A percentile compares a stretch with the other conserved stretches of the same genome.
Conservation (phyloP, 169 alveolate genomes). For the Haemoproteus tartakovskyi region DNA sequence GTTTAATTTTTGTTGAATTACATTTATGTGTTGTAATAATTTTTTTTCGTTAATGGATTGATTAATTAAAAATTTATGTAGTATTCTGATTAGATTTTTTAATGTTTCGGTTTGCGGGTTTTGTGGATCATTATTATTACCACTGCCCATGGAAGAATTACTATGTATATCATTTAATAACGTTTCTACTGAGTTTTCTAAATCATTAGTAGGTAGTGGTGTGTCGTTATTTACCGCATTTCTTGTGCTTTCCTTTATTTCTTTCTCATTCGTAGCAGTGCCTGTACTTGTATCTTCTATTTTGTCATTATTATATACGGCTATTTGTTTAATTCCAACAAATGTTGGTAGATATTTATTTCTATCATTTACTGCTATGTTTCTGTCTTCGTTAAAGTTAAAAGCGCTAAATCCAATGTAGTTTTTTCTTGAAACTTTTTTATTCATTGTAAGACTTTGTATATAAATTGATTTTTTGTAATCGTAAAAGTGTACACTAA, state of each 20-base stretch:
- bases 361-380: neutral
- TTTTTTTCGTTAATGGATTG: slow-evolving; percentile 19
- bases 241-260: neutral
- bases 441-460: slow-evolving; percentile 19
- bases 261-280: neutral
- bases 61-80: slow-evolving; percentile 13
- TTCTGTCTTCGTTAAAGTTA: slow-evolving; percentile 31
- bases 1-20: neutral
- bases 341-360: slow-evolving; percentile 25
- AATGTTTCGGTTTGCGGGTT: slow-evolving; percentile 3
- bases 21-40: slow-evolving; percentile 3
- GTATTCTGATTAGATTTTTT: neutral
- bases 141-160: no score
- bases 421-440: slow-evolving; percentile 17
- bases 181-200: neutral
- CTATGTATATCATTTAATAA: neutral
- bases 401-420: slow-evolving; percentile 40
- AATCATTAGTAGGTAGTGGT: neutral
- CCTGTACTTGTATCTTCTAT: neutral
- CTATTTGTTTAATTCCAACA: slow-evolving; percentile 31
- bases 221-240: neutral
- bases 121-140: no score
- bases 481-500: slow-evolving; percentile 4
- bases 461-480: neutral
- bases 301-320: neutral